These are phyloP conservation scores for Aspergillus unguis DNA, from an alignment of 2,329 filamentous ascomycete species.

Conservation along the genomic window DNA sequence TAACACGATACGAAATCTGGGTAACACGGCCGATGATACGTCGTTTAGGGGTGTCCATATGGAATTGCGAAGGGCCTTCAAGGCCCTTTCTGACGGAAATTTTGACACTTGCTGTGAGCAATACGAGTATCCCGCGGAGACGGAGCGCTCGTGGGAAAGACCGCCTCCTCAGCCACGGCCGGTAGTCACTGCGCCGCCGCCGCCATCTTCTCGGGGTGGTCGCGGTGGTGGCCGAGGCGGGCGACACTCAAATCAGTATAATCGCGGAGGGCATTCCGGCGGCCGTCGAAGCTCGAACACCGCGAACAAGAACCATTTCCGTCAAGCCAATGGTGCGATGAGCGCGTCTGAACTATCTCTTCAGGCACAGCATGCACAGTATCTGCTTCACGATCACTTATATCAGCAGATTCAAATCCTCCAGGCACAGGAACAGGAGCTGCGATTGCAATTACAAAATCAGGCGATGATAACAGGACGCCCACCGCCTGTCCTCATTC, in stretches of 20 bases:
- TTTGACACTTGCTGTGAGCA: slow-evolving; percentile 81
- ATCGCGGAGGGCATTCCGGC: slow-evolving; percentile 46
- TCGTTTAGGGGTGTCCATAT: slow-evolving; percentile 88
- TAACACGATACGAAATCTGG: slow-evolving; percentile 82
- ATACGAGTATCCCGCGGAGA: slow-evolving; percentile 83
- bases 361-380: slow-evolving; percentile 47
- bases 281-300: slow-evolving; percentile 58
- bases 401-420: slow-evolving; percentile 50
- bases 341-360: slow-evolving; percentile 39
- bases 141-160: slow-evolving; percentile 58
- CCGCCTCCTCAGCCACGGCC: slow-evolving; percentile 56
- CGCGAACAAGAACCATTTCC: slow-evolving; percentile 43
- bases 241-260: slow-evolving; percentile 47
- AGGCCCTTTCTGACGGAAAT: slow-evolving; percentile 72
- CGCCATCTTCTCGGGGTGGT: slow-evolving; percentile 45
- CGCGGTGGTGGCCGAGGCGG: slow-evolving; percentile 50
- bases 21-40: slow-evolving; percentile 93
- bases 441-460: slow-evolving; percentile 47
- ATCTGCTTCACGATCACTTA: slow-evolving; percentile 47
- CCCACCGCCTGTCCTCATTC: slow-evolving; percentile 38
- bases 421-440: slow-evolving; percentile 49
- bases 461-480: slow-evolving; percentile 43
- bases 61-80: slow-evolving; percentile 85
- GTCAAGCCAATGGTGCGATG: slow-evolving; percentile 36
- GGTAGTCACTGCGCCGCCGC: slow-evolving; percentile 45